A percentile compares a stretch with the other conserved stretches of the same genome.
Evolutionary conservation across 2,329 filamentous ascomycete genomes (phyloP).

Genomic region (Daldinia eschscholtzii): DNA sequence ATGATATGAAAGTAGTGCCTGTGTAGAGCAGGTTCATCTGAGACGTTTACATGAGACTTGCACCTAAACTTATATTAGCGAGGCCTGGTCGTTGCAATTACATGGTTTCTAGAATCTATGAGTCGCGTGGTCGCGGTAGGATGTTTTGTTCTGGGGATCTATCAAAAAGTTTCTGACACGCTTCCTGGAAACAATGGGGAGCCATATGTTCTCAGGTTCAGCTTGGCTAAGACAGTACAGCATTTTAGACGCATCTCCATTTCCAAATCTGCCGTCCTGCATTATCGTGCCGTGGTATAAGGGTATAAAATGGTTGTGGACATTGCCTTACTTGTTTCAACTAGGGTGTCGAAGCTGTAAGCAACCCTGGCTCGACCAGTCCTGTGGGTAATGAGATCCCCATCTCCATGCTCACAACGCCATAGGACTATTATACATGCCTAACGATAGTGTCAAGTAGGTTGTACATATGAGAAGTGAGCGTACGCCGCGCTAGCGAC

Average conservation of each 20-base stretch:
- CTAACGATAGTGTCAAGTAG: constrained; percentile 8
- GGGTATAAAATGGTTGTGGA: constrained; percentile 20
- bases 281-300: constrained; percentile 31
- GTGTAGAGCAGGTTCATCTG: background rate
- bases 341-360: constrained; percentile 28
- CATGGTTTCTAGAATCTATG: constrained; percentile 11
- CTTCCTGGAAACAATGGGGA: constrained; percentile 3
- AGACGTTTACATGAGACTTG: background rate
- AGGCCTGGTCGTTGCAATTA: background rate
- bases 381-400: constrained; percentile 10
- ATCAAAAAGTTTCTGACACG: constrained; percentile 8
- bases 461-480: constrained; percentile 1
- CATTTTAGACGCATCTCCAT: constrained; percentile 16
- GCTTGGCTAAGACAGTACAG: constrained; percentile 35
- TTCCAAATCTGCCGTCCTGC: constrained; percentile 15
- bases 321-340: constrained; percentile 23
- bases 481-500: constrained; percentile 1
- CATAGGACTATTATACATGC: constrained; percentile 29
- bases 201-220: constrained; percentile 21
- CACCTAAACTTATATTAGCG: constrained; percentile 20
- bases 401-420: constrained; percentile 12
- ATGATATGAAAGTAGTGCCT: background rate
- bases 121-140: constrained; percentile 8
- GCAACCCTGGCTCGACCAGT: constrained; percentile 11
- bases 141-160: constrained; percentile 1